Evolutionary conservation across 1,284 basidiomycete species (phyloP), one percentile per base, ranked within the genome.

Genomic region (Ganoderma sinense): DNA sequence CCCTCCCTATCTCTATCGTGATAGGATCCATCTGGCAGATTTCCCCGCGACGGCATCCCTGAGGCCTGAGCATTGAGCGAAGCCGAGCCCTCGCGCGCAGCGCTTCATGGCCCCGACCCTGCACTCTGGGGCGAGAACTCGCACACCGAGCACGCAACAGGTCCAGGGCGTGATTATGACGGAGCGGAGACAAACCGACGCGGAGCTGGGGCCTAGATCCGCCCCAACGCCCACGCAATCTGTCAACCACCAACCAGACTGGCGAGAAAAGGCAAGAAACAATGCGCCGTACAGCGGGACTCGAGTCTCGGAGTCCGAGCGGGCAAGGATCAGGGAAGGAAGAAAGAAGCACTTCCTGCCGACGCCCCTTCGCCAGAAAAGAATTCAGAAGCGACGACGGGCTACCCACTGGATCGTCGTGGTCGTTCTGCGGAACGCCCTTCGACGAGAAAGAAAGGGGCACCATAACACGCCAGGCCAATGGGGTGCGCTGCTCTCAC

Each of bases 381-480:
- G n/a, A n/a, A n/a, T n/a, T n/a, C n/a, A n/a, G 29, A 56, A 56
- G 53, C 53, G 53, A 53, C 48, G 48, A 53, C 48, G 48, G 48
- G 48, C 45, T 53, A 4, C 26, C 14, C 48, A 5, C 53, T 29
- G 18, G 53, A 56, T 56, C 53, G 16, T 56, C 53, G 53, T 56
- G 29, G n/a, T 56, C 53, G n/a, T 56, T 29, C 53, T 56, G 53
- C 29, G 53, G 53, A 18, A 56, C 53, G 29, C 53, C 23, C 7
- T 23, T 26, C 48, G 23, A 26, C 23, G 48, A 18, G 20, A 56
- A 31, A 29, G 53, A 31, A 31, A 20, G 53, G 29, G 53, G 16
- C 18, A 29, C 53, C 7, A 18, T 20, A 18, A 56, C 53, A 16
- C 23, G 23, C 48, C 48, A 53, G 18, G 23, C 23, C 53, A 56